Evolutionary conservation across 2,329 filamentous ascomycete species (phyloP).

Genomic region (Hypoxylon sp.): DNA sequence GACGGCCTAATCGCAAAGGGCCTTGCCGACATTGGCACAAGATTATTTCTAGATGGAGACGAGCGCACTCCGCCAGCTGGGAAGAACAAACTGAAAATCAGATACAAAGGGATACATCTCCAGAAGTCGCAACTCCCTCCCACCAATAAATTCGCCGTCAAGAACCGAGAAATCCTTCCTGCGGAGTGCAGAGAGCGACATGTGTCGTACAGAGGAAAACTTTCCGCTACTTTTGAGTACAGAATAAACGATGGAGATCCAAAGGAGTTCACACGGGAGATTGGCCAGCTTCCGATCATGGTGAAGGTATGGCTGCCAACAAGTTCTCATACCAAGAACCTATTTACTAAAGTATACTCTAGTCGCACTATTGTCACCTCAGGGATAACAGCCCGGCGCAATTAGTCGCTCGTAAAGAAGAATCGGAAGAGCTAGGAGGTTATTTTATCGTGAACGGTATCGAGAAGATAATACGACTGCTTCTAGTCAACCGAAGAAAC

Average conservation of each 20-base stretch:
- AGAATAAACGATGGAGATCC: conserved; percentile 89
- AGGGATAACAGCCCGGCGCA: conserved; percentile 86
- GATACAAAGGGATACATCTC: conserved; percentile 84
- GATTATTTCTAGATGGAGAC: conserved; percentile 87
- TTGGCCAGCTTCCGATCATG: conserved; percentile 95
- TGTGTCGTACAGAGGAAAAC: conserved; percentile 88
- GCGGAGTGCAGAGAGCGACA: conserved; percentile 96
- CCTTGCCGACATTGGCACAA: conserved; percentile 90
- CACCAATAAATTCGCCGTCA: conserved; percentile 83
- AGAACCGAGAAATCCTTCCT: conserved; percentile 87
- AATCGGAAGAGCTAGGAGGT: conserved; percentile 94
- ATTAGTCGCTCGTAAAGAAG: conserved; percentile 90
- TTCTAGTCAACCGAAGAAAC: conserved; percentile 91
- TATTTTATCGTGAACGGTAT: conserved; percentile 99
- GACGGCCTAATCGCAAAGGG: conserved; percentile 81
- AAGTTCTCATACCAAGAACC: background rate
- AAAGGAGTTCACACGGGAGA: conserved; percentile 84
- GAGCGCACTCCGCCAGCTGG: conserved; percentile 70
- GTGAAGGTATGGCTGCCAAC: conserved; percentile 74
- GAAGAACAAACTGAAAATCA: conserved; percentile 82
- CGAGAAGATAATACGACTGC: conserved; percentile 94
- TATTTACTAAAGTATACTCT: conserved; percentile 38
- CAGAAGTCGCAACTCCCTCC: conserved; percentile 85
- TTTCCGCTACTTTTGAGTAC: conserved; percentile 87
- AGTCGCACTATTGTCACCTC: conserved; percentile 93